A percentile compares a stretch with the other conserved stretches of the same genome.
Evolutionary conservation across 306 rosid genomes (phyloP).

Genomic region (Biancaea sappan): DNA sequence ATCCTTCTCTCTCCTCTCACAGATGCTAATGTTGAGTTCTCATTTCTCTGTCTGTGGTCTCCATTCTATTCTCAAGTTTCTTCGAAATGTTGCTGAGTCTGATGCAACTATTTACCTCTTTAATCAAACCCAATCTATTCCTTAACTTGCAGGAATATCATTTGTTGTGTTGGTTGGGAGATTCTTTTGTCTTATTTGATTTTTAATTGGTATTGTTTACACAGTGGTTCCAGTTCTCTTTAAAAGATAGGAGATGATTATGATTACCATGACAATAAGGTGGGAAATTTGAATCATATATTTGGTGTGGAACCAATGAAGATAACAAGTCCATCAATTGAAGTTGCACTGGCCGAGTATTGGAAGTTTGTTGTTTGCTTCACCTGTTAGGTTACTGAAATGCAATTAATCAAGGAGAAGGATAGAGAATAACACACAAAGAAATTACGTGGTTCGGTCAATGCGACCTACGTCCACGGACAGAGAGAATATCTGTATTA

Average conservation of each 20-base stretch:
- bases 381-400: no score
- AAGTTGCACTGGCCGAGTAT: constrained; percentile 66
- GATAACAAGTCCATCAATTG: constrained; percentile 74
- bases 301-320: constrained; percentile 75
- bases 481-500: no score
- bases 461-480: no score
- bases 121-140: constrained; percentile 65
- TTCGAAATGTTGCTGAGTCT: constrained; percentile 74
- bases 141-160: constrained; percentile 71
- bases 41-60: constrained; percentile 87
- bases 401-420: no score
- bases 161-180: neutral
- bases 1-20: no score
- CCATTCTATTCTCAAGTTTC: constrained; percentile 79
- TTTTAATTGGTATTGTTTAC: neutral
- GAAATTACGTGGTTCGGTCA: no score
- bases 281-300: constrained; percentile 64
- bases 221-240: constrained; percentile 88
- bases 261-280: constrained; percentile 41
- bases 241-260: constrained; percentile 61
- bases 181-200: constrained; percentile 15
- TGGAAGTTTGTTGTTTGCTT: constrained; percentile 80
- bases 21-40: constrained; percentile 83
- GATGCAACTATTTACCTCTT: constrained; percentile 68
- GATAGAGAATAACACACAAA: no score